Percentiles rank a stretch among this genome's conserved stretches.
Evolutionary conservation across 441 rosid species (phyloP).

Genomic region (Dalechampia spathulata): DNA sequence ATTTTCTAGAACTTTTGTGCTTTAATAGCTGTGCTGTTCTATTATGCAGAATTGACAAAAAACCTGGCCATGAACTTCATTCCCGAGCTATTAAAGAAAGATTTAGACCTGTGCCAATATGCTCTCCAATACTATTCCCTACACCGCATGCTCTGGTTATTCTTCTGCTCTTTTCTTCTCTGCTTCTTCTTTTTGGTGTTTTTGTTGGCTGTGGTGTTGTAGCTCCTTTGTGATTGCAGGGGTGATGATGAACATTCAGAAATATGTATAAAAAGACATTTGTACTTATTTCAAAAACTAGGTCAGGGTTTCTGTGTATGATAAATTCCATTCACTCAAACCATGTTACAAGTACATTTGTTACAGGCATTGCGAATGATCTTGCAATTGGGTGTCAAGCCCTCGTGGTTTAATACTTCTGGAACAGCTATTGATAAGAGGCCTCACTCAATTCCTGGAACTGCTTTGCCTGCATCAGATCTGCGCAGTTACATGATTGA

Average conservation of each 20-base stretch:
- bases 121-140: conserved; percentile 82
- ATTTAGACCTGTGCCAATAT: conserved; percentile 91
- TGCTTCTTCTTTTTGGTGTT: neutral
- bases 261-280: conserved; percentile 1
- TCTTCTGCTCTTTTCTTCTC: conserved; percentile 5
- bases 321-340: neutral
- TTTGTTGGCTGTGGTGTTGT: neutral
- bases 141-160: conserved; percentile 90
- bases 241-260: neutral
- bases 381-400: conserved; percentile 91
- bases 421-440: conserved; percentile 67
- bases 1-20: conserved; percentile 1
- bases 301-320: neutral
- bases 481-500: conserved; percentile 85
- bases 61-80: conserved; percentile 38
- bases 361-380: conserved; percentile 91
- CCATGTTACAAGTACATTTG: conserved; percentile 14
- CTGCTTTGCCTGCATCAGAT: conserved; percentile 63
- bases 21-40: conserved; percentile 16
- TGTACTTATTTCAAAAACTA: neutral
- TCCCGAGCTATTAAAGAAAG: conserved; percentile 62
- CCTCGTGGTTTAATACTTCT: conserved; percentile 93
- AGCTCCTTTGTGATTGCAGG: neutral
- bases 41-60: conserved; percentile 65
- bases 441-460: conserved; percentile 75